Conservation (phyloP, 345 rosid genomes). For the Eutrema heterophyllum region DNA sequence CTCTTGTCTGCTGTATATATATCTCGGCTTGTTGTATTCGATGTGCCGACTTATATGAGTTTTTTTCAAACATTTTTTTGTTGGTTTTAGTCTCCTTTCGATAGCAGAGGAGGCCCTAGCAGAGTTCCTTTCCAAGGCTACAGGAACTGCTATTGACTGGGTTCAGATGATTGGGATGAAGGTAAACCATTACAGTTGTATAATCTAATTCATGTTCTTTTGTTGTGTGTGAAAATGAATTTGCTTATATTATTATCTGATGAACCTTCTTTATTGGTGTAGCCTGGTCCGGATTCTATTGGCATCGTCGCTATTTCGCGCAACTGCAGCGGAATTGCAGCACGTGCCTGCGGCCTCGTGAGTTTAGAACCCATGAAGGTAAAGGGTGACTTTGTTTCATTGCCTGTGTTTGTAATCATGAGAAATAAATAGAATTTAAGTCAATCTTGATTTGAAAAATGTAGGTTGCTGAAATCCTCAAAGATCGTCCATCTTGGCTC, state of each 20-base stretch:
- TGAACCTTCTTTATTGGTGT: slow-evolving; percentile 3
- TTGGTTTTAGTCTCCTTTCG: slow-evolving; percentile 58
- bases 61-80: background rate
- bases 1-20: background rate
- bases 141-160: slow-evolving; percentile 99
- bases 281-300: slow-evolving; percentile 99
- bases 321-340: slow-evolving; percentile 96
- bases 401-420: background rate
- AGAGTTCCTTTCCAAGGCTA: slow-evolving; percentile 64
- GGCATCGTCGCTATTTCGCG: slow-evolving; percentile 98
- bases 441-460: background rate
- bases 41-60: background rate
- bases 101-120: slow-evolving; percentile 92
- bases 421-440: background rate
- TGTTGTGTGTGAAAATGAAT: background rate
- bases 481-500: slow-evolving; percentile 96
- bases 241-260: background rate
- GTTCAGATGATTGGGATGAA: slow-evolving; percentile 99
- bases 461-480: slow-evolving; percentile 89
- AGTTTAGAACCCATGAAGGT: slow-evolving; percentile 98
- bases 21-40: background rate
- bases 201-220: background rate
- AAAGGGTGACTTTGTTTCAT: background rate
- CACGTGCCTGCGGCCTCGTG: slow-evolving; percentile 99
- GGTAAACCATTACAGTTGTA: slow-evolving; percentile 35